These are phyloP conservation scores for Trapa bicornis DNA, from an alignment of 345 rosid genomes.

Conservation along the genomic window DNA sequence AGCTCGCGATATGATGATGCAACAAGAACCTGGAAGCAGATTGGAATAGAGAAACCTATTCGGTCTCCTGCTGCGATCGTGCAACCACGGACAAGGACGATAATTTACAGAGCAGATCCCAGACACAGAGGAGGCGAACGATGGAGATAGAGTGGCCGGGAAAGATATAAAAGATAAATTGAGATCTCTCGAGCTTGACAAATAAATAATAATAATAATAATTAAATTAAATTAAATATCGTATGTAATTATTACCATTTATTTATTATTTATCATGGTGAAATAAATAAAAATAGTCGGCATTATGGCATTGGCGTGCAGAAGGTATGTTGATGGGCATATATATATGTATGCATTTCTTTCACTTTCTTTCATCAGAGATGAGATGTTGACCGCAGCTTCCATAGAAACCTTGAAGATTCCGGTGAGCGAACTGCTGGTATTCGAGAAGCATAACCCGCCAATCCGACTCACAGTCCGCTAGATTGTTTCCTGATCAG, in stretches of 20 bases:
- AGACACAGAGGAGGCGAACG: background rate
- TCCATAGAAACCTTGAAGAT: no score
- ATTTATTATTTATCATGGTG: no score
- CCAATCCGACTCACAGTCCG: no score
- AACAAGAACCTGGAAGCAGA: background rate
- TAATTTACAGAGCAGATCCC: background rate
- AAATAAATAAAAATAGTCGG: no score
- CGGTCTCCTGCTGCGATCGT: background rate
- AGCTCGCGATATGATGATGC: background rate
- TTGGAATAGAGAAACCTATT: background rate
- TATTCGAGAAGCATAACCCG: no score
- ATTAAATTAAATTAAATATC: background rate
- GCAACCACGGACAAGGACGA: background rate
- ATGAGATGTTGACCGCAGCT: no score
- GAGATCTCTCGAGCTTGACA: slow-evolving; percentile 8
- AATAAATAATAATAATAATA: background rate
- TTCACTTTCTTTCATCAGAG: no score
- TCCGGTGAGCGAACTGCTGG: no score
- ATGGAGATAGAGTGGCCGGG: background rate
- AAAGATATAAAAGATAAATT: background rate
- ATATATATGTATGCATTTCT: no score
- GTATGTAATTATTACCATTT: background rate
- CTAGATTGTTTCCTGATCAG: no score
- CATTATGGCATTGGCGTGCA: no score
- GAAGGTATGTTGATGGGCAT: no score